Base-by-base conservation (phyloP, 108 stramenopile genomes). In the Craspedostauros australis region DNA sequence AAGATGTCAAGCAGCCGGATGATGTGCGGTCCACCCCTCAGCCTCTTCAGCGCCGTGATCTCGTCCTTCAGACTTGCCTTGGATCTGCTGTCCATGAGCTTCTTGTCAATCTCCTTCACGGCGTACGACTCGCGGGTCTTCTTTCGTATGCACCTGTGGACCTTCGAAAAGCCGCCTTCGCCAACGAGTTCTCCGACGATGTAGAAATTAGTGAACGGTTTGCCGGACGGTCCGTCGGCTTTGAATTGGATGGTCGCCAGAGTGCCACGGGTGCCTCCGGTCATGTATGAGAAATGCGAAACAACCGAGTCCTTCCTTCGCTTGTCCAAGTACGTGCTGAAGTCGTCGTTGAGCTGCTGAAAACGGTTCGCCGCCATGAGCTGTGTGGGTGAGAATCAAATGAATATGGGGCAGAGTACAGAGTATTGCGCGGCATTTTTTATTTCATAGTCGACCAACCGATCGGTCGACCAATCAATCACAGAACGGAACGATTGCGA, bases 11-110 rank as follows among this genome's bases (percentile, higher is more conserved):
- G 66, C 24, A 94, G 66, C 19, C 80, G 69, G 70, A 94, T 79
- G 45, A 94, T 83, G 46, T 94, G 79, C 6, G 81, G 86, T 58
- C 84, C 84, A 33, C 88, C 85, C 8, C 77, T 50, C 6, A 90
- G 66, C 12, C 77, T 48, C 16, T 75, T 76, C 49, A 90, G 50
- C 0, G 80, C 68, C 4, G 50, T 28, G 11, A 90, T 76, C 52
- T 90, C 88, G 39, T 81, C 79, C 30, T 64, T 51, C 11, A 89
- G 30, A 0, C 79, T 64, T 12, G 37, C 39, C 42, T 62, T 53
- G 6, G 42, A 20, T 0, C 54, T 40, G 9, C 39, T 54, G 25
- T 74, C 62, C 41, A 88, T 50, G 4, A 61, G 57, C 14, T 50
- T 54, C 7, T 76, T 40, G 23, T 82, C 48, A 14, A 88, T 52